These are phyloP conservation scores for Arthrobotrys sinensis DNA, from an alignment of 2,329 filamentous ascomycete genomes.

Conservation along the genomic window DNA sequence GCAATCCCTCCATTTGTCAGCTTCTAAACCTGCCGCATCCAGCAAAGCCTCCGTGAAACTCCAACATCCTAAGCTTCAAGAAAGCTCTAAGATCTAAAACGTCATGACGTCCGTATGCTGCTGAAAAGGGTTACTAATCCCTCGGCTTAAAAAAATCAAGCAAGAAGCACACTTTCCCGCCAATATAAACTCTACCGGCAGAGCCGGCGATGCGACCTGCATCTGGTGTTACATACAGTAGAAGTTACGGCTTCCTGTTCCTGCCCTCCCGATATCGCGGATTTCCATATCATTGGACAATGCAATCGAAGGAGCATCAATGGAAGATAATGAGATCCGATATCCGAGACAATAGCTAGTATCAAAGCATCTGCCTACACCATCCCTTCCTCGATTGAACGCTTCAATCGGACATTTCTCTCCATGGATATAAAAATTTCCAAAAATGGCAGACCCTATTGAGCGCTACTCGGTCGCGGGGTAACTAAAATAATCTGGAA, in stretches of 20 bases:
- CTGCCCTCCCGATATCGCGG: no score
- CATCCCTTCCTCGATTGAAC: background rate
- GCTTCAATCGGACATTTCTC: background rate
- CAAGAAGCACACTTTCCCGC: constrained; percentile 14
- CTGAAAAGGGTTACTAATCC: constrained; percentile 10
- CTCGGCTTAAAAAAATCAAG: constrained; percentile 42
- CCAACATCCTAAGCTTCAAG: constrained; percentile 19
- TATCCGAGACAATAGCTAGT: background rate
- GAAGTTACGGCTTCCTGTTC: no score
- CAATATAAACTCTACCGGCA: background rate
- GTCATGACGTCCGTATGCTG: constrained; percentile 9
- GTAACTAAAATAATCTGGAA: constrained; percentile 15
- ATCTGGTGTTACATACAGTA: no score
- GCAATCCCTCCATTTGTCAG: constrained; percentile 1
- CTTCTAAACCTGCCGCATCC: constrained; percentile 8
- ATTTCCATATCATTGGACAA: no score
- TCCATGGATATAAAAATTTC: constrained; percentile 9
- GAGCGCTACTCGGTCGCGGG: constrained; percentile 21
- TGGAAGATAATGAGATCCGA: background rate
- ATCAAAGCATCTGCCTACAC: background rate
- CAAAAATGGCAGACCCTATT: background rate
- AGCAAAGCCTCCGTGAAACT: constrained; percentile 7
- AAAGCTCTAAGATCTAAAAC: constrained; percentile 7
- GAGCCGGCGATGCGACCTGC: background rate
- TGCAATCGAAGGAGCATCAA: no score